Base-by-base conservation (phyloP, 768 basidiomycete genomes). In the Termitomyces sp. region DNA sequence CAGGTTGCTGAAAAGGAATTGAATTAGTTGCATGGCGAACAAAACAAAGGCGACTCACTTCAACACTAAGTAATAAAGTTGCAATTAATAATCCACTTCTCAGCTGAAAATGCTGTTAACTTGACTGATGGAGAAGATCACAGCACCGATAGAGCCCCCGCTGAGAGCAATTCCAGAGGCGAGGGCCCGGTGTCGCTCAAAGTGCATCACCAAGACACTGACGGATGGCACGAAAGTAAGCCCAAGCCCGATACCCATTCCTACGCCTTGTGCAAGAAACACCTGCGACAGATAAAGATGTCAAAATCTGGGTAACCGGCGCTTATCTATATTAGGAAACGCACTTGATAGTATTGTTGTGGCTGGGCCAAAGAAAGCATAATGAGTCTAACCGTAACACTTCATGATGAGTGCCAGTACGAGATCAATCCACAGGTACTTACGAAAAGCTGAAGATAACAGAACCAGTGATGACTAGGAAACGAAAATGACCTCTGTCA, bases 111-210 rank as follows among this genome's bases (percentile, higher is more conserved):
- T 7, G 9, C 10, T n/a, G 18, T 18, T n/a, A 20, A 55, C 37
- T 46, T 3, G 32, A 75, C 70, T 60, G 62, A 67, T 66, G 61
- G 74, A 72, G 50, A 74, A 73, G 16, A 73, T 54, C 43, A 72
- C 64, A 5, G 72, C 74, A 14, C 75, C 75, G n/a, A 60, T 44
- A 5, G 62, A 61, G 26, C 50, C 68, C 34, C 81, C 80, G 37
- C 72, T 72, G 1, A 75, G 68, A 24, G 72, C 73, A 47, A 83
- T 64, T 7, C 80, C 79, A 64, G 80, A 77, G 7, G 79, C 78
- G 4, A 78, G 58, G 4, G 78, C 66, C 27, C 79, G 70, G 16
- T 71, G 68, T 50, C 66, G 68, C 16, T 66, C 56, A 55, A 82
- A 82, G 65, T 80, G 76, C 42, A 79, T 77, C 14, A 74, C 72